Evolutionary conservation across 352 stramenopile genomes (phyloP).

Genomic region (Phytophthora citrophthora): DNA sequence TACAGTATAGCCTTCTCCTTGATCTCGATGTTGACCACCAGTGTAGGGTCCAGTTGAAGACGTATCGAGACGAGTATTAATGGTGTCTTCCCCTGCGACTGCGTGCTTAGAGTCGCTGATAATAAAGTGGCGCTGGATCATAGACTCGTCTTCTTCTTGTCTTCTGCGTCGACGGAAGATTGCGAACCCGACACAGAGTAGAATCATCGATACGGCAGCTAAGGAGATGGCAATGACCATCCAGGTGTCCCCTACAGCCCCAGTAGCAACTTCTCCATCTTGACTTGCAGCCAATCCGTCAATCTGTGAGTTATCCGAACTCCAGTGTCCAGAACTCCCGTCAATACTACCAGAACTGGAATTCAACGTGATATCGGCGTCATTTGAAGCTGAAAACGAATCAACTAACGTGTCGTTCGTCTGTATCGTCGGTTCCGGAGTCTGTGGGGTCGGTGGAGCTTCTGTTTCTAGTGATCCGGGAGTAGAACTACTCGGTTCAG

Average conservation of each 20-base stretch:
- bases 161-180: slow-evolving; percentile 13
- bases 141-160: background rate
- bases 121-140: slow-evolving; percentile 20
- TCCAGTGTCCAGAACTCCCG: slow-evolving; percentile 9
- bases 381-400: slow-evolving; percentile 20
- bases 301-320: slow-evolving; percentile 5
- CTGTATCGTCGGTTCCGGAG: slow-evolving; percentile 6
- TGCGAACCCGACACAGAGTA: slow-evolving; percentile 17
- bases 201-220: slow-evolving; percentile 10
- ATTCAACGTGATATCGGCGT: slow-evolving; percentile 2
- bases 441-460: background rate
- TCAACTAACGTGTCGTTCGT: background rate
- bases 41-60: slow-evolving; percentile 31
- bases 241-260: slow-evolving; percentile 6
- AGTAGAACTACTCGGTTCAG: slow-evolving; percentile 6
- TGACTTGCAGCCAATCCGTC: slow-evolving; percentile 14
- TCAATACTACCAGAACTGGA: slow-evolving; percentile 15
- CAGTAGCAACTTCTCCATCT: slow-evolving; percentile 1
- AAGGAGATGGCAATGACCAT: slow-evolving; percentile 24
- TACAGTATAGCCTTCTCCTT: slow-evolving; percentile 4
- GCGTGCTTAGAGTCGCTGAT: slow-evolving; percentile 8
- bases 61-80: slow-evolving; percentile 30
- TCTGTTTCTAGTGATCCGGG: slow-evolving; percentile 4
- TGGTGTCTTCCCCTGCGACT: slow-evolving; percentile 18
- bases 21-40: slow-evolving; percentile 8